Base-by-base conservation (phyloP, 2,329 filamentous ascomycete species). In the Emmonsia crescens region DNA sequence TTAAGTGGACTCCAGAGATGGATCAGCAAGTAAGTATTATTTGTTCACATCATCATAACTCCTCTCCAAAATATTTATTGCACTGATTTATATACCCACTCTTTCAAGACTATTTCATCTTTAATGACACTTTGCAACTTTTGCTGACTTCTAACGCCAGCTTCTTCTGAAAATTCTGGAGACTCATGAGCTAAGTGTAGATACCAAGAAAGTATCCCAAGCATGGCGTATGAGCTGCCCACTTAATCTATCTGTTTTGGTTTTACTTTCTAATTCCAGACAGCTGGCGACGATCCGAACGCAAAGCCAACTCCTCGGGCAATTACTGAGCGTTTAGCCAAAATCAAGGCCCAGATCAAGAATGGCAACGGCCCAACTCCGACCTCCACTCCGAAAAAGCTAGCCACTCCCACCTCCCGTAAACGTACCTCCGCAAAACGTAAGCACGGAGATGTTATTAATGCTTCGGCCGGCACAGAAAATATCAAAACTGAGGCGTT, bases 111-210 rank as follows among this genome's bases (percentile, higher is more conserved):
- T 21, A 21, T 21, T 46, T 46, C 14, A 31, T 33, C 16, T 52
- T 16, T n/a, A 48, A 16, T 21, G 3, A n/a, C 12, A 46, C 48
- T 48, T 27, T 2, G 24, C 10, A 19, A 6, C 9, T 21, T 14
- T 14, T 10, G 27, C 40, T 60, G 29, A 56, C n/a, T 46, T 29
- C 44, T 21, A 24, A 33, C 40, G 8, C 21, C 54, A 77, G 75
- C 70, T 78, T 6, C 68, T 78, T 0, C 62, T 76, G 1, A 77
- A 75, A 38, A 74, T 77, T 33, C 64, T 78, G 0, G 73, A 77
- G 57, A 75, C 72, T 12, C 74, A 75, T 29, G 66, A 74, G 0
- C 36, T 78, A 2, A 68, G 60, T 3, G 68, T 76, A 8, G 72
- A 77, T 61, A 64, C 67, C 14, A 70, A 68, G 24, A 70, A 67